Evolutionary conservation across 2,329 filamentous ascomycete species (phyloP).

Genomic region (Exophiala xenobiotica): DNA sequence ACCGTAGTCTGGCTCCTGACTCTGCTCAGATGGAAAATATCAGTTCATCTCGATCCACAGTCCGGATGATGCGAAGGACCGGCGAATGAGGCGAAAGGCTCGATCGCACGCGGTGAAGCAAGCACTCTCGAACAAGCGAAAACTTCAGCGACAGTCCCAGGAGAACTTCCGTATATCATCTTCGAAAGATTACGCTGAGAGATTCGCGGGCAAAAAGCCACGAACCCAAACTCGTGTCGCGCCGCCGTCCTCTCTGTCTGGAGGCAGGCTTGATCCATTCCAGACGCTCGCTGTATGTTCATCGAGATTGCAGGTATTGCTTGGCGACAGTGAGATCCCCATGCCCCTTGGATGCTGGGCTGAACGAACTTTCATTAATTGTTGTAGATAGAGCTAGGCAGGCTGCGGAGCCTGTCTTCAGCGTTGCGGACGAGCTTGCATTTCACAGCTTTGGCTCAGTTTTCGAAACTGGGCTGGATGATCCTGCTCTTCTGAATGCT

Average conservation of each 20-base stretch:
- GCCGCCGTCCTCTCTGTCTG: too few relatives aligned
- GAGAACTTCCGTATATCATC: constrained; percentile 21
- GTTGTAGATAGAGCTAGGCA: constrained; percentile 19
- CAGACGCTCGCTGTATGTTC: too few relatives aligned
- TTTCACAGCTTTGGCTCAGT: constrained; percentile 42
- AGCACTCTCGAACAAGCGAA: constrained; percentile 27
- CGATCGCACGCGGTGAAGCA: constrained; percentile 2
- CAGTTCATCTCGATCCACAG: constrained; percentile 2
- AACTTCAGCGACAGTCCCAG: constrained; percentile 32
- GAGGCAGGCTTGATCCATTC: too few relatives aligned
- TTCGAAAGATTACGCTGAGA: background rate
- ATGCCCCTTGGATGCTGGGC: too few relatives aligned
- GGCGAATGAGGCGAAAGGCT: background rate
- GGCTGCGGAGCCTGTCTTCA: constrained; percentile 41
- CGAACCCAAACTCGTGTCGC: background rate
- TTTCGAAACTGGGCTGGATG: constrained; percentile 36
- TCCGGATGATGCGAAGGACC: background rate
- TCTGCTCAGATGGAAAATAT: background rate
- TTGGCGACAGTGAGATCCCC: background rate
- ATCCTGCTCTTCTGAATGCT: constrained; percentile 42
- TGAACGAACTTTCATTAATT: background rate
- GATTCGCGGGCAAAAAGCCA: background rate
- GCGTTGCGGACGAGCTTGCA: constrained; percentile 37
- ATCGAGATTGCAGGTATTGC: background rate
- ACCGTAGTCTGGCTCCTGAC: too few relatives aligned